Evolutionary conservation across 2,329 filamentous ascomycete species (phyloP).

Genomic region (Chaetomiaceae sp.): DNA sequence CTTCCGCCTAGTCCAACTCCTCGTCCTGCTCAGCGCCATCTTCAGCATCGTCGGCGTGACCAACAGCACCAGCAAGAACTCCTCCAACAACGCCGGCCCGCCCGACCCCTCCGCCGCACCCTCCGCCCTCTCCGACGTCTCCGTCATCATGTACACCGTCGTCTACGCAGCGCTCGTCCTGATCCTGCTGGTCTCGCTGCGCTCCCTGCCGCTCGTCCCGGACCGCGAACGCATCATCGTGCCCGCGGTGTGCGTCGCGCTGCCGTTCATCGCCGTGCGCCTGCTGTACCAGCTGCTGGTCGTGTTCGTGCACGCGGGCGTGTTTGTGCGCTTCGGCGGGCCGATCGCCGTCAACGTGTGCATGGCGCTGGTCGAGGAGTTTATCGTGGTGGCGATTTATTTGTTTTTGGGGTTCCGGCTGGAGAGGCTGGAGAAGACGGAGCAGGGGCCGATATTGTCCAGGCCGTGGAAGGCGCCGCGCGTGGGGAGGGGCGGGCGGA

Average conservation of each 20-base stretch:
- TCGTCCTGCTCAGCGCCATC: neutral
- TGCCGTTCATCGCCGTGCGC: neutral
- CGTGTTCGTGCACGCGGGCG: neutral
- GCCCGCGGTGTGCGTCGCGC: neutral
- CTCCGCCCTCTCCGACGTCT: too few species aligned
- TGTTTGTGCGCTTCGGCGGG: neutral
- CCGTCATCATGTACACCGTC: too few species aligned
- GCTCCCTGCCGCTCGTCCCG: neutral
- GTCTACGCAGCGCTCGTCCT: too few species aligned
- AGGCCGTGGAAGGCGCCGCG: neutral
- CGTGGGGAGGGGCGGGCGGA: too few species aligned
- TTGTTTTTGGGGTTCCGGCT: neutral
- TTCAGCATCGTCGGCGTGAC: neutral
- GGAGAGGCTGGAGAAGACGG: neutral
- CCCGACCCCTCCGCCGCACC: too few species aligned
- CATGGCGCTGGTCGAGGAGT: neutral
- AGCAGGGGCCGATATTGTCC: neutral
- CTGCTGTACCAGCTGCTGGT: neutral
- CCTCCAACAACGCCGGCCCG: neutral
- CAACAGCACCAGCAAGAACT: neutral
- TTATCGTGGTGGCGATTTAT: neutral
- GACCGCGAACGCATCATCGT: neutral
- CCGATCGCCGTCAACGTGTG: neutral
- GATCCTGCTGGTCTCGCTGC: too few species aligned
- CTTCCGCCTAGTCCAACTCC: neutral